Evolutionary conservation across 2,329 filamentous ascomycete genomes (phyloP).

Genomic region (Nemania diffusa): DNA sequence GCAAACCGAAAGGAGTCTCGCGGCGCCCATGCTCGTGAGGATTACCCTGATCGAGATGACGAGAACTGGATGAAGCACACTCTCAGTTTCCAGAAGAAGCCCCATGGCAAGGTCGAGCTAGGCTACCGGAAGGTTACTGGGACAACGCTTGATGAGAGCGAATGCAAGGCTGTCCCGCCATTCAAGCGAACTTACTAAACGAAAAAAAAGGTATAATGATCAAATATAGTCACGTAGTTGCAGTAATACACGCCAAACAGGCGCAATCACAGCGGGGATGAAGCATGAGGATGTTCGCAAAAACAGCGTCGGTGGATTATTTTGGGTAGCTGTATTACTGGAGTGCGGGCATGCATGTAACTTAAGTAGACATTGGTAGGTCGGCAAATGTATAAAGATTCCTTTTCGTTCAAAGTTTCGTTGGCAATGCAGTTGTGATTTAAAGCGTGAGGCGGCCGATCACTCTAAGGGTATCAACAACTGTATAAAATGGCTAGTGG

Average conservation of each 20-base stretch:
- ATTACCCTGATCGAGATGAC: constrained; percentile 95
- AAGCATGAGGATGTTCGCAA: constrained; percentile 28
- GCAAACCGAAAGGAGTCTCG: constrained; percentile 97
- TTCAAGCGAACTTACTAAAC: constrained; percentile 93
- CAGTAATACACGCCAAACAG: constrained; percentile 35
- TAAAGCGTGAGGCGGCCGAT: not conserved
- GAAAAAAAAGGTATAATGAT: constrained; percentile 24
- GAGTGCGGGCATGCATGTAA: constrained; percentile 43
- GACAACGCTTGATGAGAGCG: constrained; percentile 89
- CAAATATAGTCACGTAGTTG: constrained; percentile 22
- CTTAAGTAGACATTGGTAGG: constrained; percentile 42
- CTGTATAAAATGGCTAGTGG: too few relatives aligned
- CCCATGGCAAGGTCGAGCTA: constrained; percentile 87
- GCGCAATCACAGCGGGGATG: constrained; percentile 26
- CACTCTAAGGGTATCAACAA: not conserved
- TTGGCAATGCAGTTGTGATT: not conserved
- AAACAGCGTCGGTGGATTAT: constrained; percentile 32
- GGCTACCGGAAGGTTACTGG: constrained; percentile 85
- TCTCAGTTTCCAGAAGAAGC: constrained; percentile 92
- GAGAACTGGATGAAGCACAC: constrained; percentile 99
- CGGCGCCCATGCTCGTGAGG: constrained; percentile 96
- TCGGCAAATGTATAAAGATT: constrained; percentile 45
- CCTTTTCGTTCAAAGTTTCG: constrained; percentile 23
- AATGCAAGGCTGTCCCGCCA: constrained; percentile 95
- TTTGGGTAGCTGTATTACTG: constrained; percentile 26